phyloP scores from a whole-genome alignment of 176 grass and related monocot genomes.

The Phoenix roebelenii region DNA sequence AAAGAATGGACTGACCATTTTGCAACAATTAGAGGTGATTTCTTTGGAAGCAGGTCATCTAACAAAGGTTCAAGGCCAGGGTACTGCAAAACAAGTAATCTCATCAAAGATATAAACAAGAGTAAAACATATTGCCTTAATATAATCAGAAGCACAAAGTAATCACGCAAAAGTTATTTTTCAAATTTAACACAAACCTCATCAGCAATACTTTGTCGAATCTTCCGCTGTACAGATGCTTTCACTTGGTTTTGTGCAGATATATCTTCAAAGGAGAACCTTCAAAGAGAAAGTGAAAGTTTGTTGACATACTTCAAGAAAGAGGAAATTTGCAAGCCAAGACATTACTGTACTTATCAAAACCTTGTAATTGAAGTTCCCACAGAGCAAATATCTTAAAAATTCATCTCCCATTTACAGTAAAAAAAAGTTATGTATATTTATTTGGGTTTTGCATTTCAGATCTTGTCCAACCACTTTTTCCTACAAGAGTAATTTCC shows the following conservation, averaged over 20 bases:
- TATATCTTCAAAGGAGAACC: constrained; percentile 88
- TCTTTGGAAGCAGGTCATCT: constrained; percentile 90
- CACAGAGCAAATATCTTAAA: too few relatives aligned
- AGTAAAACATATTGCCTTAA: background rate
- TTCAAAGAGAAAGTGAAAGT: constrained; percentile 6
- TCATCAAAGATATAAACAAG: constrained; percentile 11
- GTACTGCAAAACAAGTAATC: constrained; percentile 47
- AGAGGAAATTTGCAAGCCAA: background rate
- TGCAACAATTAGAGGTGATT: constrained; percentile 70
- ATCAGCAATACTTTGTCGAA: constrained; percentile 87
- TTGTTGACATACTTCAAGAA: background rate
- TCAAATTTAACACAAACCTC: constrained; percentile 28
- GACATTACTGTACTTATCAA: too few relatives aligned
- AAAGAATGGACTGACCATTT: constrained; percentile 57
- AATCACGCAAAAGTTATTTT: background rate
- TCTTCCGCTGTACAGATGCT: constrained; percentile 71
- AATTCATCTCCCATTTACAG: too few relatives aligned
- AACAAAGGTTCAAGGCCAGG: constrained; percentile 82
- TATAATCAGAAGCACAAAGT: background rate
- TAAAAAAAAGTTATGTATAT: too few relatives aligned
- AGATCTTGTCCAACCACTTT: too few relatives aligned
- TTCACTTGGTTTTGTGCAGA: constrained; percentile 99
- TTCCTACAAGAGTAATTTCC: too few relatives aligned
- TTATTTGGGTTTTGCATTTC: too few relatives aligned
- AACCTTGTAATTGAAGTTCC: too few relatives aligned